Evolutionary conservation across 2,329 filamentous ascomycete species (phyloP), one percentile per base, ranked within the genome.

Genomic region (Fusarium fracticaudum): DNA sequence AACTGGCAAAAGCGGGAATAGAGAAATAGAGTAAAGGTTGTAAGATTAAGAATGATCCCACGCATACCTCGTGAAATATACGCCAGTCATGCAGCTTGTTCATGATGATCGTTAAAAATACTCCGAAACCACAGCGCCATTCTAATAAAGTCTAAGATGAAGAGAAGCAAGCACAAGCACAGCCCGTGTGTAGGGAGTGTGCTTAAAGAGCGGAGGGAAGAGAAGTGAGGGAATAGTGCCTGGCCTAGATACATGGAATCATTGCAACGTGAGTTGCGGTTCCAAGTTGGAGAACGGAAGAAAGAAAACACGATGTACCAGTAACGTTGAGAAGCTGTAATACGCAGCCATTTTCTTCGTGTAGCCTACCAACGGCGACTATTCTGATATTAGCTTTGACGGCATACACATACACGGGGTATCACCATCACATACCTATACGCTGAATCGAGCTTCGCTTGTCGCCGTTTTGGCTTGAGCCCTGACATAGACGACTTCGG

Each of bases 281-380:
- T 59, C 55, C 47, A 45, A 45, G 35, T 67, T 61, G 64, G 62
- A 38, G 51, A 64, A 60, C 44, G 37, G 55, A 51, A 70, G 54
- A 61, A 66, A 58, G 57, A 53, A 68, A 72, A 62, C 47, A 68
- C 48, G 63, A 58, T 64, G 69, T 74, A 73, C 69, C 66, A 62
- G 43, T 63, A 51, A 51, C 50, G 64, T 62, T 54, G 29, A 68
- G 58, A 64, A 60, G 20, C 47, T 37, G 67, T 40, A 57, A 62
- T 54, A 51, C 48, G n/a, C 43, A 38, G 26, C 24, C 24, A 60
- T 33, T 43, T 43, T 45, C 20, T 18, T 57, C 41, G 44, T 13
- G 51, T 50, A 48, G 54, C 58, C 67, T 74, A 83, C 82, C 82
- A 83, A 48, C 82, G 82, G n/a, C 82, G 82, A 60, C 82, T 83